Evolutionary conservation across 2,329 filamentous ascomycete species (phyloP).

Genomic region (Stachybotrys chlorohalonatus): DNA sequence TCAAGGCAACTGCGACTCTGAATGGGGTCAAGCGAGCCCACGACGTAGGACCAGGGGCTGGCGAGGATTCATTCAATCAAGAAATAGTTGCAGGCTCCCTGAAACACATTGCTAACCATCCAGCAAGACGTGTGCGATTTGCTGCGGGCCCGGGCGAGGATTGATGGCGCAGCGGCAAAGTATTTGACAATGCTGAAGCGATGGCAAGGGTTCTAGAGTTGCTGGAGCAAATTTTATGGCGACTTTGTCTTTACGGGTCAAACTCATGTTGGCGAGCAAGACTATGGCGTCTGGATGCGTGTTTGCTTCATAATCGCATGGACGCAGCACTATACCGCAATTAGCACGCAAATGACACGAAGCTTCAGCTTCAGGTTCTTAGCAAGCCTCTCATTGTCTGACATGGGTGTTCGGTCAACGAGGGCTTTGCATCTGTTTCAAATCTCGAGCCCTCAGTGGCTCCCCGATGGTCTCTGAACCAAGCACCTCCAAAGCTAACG

Average conservation of each 20-base stretch:
- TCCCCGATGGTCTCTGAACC: no score
- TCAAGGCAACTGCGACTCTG: neutral
- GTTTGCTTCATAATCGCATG: no score
- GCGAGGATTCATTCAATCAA: neutral
- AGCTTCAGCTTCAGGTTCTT: neutral
- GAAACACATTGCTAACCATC: conserved; percentile 12
- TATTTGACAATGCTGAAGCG: no score
- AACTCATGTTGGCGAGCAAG: no score
- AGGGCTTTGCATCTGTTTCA: no score
- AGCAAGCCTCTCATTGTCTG: neutral
- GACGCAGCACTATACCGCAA: no score
- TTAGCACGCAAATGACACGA: neutral
- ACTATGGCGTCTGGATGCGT: no score
- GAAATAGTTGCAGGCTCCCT: neutral
- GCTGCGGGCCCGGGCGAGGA: conserved; percentile 10
- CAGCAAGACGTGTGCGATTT: conserved; percentile 23
- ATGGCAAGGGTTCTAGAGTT: no score
- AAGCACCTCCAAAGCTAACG: no score
- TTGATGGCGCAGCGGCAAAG: neutral
- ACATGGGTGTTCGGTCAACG: neutral
- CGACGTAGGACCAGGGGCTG: conserved; percentile 5
- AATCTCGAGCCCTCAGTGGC: no score
- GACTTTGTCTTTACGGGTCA: no score
- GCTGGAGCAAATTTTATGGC: no score
- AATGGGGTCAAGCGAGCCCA: conserved; percentile 15